A percentile compares a stretch with the other conserved stretches of the same genome.
Evolutionary conservation across 306 rosid species (phyloP).

Genomic region (Lotus japonicus): DNA sequence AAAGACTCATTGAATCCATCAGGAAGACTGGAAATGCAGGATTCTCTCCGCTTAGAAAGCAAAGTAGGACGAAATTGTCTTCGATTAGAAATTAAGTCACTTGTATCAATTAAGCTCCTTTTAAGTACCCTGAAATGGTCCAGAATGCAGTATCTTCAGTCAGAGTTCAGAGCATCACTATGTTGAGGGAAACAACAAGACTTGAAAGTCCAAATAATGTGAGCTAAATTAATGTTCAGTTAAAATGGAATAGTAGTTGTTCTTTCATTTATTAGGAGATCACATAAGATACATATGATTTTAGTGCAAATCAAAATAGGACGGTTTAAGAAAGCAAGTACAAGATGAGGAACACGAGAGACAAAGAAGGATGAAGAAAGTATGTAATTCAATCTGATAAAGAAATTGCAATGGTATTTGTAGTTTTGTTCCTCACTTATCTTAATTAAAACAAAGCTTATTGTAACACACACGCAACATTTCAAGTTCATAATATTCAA

Average conservation of each 20-base stretch:
- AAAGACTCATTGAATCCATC: constrained; percentile 45
- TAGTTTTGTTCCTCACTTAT: not conserved
- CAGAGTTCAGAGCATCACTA: not conserved
- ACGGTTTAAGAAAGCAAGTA: not conserved
- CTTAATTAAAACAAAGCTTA: not conserved
- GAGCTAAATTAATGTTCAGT: not conserved
- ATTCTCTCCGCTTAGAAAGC: constrained; percentile 31
- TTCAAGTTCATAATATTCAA: not conserved
- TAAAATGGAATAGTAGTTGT: not conserved
- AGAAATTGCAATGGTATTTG: not conserved
- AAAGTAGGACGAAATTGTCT: constrained; percentile 32
- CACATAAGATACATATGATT: not conserved
- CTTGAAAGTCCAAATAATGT: constrained; percentile 12
- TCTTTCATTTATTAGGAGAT: constrained; percentile 3
- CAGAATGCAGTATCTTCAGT: not conserved
- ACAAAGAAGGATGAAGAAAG: not conserved
- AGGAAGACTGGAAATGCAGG: constrained; percentile 29
- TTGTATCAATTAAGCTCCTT: constrained; percentile 38
- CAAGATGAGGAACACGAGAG: not conserved
- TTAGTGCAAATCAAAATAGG: not conserved
- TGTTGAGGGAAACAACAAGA: not conserved
- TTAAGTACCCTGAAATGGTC: constrained; percentile 49
- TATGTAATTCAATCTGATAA: not conserved
- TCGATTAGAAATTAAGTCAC: constrained; percentile 50
- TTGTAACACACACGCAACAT: not conserved